Evolutionary conservation across 306 rosid genomes (phyloP).

Genomic region (Luffa aegyptiaca): DNA sequence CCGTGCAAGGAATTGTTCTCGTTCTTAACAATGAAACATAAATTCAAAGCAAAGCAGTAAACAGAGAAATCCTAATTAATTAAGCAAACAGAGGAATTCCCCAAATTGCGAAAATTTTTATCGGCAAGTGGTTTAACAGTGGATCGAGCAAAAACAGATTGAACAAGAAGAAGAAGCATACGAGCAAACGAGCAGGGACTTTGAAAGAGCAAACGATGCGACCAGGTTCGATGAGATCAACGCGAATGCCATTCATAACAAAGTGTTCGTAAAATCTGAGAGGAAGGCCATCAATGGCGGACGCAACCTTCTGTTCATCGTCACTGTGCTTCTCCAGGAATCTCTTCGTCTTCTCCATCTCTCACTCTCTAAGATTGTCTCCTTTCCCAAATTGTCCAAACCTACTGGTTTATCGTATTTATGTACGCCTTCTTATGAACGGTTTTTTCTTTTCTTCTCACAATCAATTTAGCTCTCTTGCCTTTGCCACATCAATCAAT

Average conservation of each 20-base stretch:
- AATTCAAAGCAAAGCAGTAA: neutral
- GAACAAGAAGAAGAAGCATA: neutral
- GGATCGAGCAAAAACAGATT: neutral
- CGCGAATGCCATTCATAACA: conserved; percentile 25
- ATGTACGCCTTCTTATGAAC: too few relatives aligned
- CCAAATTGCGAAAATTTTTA: neutral
- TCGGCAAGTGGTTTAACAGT: neutral
- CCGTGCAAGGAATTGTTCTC: conserved; percentile 62
- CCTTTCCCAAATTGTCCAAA: too few relatives aligned
- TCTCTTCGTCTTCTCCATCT: conserved; percentile 28
- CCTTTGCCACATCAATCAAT: too few relatives aligned
- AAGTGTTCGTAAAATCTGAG: conserved; percentile 37
- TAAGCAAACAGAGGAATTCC: neutral
- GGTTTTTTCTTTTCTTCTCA: too few relatives aligned
- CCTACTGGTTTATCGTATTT: too few relatives aligned
- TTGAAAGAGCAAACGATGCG: conserved; percentile 55
- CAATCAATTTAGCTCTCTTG: too few relatives aligned
- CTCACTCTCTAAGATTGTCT: too few relatives aligned
- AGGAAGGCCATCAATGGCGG: conserved; percentile 36
- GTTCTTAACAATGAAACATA: conserved; percentile 19
- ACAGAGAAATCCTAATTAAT: neutral
- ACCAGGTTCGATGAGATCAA: conserved; percentile 54
- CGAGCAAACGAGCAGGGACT: conserved; percentile 53
- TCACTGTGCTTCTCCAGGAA: conserved; percentile 32
- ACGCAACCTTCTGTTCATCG: conserved; percentile 11